Evolutionary conservation across 192 early-diverging fungal genomes (phyloP).

Genomic region (Umbelopsis sp.): DNA sequence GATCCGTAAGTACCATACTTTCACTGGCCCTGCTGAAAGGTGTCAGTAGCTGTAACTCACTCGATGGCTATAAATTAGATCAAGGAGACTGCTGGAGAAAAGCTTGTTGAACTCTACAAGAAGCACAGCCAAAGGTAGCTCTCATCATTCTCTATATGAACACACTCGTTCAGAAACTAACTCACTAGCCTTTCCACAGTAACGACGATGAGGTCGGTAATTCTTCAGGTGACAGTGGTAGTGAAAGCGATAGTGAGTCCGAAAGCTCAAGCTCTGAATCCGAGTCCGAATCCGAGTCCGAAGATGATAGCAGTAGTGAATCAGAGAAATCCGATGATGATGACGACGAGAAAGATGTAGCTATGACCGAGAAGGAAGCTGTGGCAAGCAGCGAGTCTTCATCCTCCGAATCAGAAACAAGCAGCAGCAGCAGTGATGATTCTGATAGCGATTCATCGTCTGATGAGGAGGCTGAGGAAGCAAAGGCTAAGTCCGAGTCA

Average conservation of each 20-base stretch:
- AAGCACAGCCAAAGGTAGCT: constrained; percentile 18
- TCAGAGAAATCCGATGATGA: constrained; percentile 24
- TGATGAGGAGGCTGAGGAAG: not conserved
- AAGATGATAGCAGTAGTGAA: constrained; percentile 22
- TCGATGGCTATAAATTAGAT: not conserved
- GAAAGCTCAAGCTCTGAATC: constrained; percentile 10
- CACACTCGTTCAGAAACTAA: not conserved
- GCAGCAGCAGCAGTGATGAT: constrained; percentile 27
- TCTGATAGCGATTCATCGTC: constrained; percentile 19
- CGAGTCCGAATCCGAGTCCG: constrained; percentile 8
- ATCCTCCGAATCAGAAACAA: constrained; percentile 21
- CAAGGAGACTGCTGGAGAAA: constrained; percentile 10
- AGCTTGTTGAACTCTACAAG: constrained; percentile 25
- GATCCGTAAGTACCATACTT: constrained; percentile 24
- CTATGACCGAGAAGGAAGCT: too few species aligned
- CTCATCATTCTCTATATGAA: not conserved
- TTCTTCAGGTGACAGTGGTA: constrained; percentile 10
- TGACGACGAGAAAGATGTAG: constrained; percentile 11
- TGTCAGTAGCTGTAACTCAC: too few species aligned
- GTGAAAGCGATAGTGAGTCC: constrained; percentile 23
- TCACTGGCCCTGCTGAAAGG: not conserved
- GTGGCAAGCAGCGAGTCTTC: not conserved
- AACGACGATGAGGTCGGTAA: constrained; percentile 24
- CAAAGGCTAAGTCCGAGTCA: constrained; percentile 16
- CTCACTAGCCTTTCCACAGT: constrained; percentile 4